Percentiles rank a stretch among this genome's conserved stretches.
Evolutionary conservation across 2,329 filamentous ascomycete genomes (phyloP).

Genomic region (Aspergillus fijiensis): DNA sequence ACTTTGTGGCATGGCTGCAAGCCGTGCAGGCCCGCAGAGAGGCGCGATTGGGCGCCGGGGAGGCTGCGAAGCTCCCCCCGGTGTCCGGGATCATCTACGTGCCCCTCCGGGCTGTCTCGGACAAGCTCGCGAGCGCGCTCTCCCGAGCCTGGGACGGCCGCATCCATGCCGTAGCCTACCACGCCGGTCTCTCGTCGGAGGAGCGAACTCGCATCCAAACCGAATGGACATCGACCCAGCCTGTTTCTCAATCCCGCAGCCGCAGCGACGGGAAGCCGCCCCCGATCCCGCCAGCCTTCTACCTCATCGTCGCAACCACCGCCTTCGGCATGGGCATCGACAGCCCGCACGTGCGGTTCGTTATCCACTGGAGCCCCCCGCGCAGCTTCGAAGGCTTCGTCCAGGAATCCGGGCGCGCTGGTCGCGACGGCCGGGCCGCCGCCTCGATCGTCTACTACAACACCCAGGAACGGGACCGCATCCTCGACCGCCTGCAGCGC

Average conservation of each 20-base stretch:
- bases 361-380: slow-evolving; percentile 89
- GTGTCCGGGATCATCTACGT: slow-evolving; percentile 52
- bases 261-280: slow-evolving; percentile 12
- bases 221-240: slow-evolving; percentile 39
- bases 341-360: slow-evolving; percentile 90
- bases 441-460: slow-evolving; percentile 90
- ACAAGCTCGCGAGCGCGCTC: slow-evolving; percentile 41
- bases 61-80: slow-evolving; percentile 29
- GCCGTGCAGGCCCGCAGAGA: slow-evolving; percentile 68
- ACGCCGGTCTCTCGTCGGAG: slow-evolving; percentile 68
- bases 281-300: slow-evolving; percentile 62
- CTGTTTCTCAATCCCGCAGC: not conserved
- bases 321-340: slow-evolving; percentile 99
- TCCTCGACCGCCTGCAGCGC: slow-evolving; percentile 54
- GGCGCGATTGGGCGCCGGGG: slow-evolving; percentile 45
- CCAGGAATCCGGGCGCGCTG: slow-evolving; percentile 89
- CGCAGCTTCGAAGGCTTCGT: slow-evolving; percentile 96
- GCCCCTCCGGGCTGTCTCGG: slow-evolving; percentile 41
- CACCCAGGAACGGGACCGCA: slow-evolving; percentile 77
- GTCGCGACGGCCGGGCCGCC: slow-evolving; percentile 82
- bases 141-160: slow-evolving; percentile 27
- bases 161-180: slow-evolving; percentile 48
- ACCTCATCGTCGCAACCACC: slow-evolving; percentile 91
- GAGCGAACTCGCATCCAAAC: slow-evolving; percentile 60
- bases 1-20: slow-evolving; percentile 76